Evolutionary conservation across 345 rosid species (phyloP), one percentile per base, ranked within the genome.

Genomic region (Psidium friedrichsthalianum): DNA sequence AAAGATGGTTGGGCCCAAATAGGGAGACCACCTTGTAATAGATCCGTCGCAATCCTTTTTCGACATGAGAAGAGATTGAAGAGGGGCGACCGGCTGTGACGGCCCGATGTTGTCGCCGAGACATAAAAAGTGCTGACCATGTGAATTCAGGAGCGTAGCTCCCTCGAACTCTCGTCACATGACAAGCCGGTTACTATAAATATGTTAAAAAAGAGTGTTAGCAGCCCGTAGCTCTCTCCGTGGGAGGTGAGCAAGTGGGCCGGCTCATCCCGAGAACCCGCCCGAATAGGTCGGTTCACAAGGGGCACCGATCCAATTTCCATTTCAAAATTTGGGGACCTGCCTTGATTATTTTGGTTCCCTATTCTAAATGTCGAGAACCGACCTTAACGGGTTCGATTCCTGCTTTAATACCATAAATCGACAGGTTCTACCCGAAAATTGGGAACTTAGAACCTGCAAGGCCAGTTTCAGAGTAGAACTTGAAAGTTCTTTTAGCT

Each of bases 351-450:
- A 1, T 6, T 57, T 57, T 11, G 29, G 15, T 57, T 25, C 64
- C 11, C 64, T 57, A 58, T 58, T 25, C 29, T 57, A 57, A 25
- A 57, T 13, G 3, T 27, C 27, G 74, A 7, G 20, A 59, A 14
- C 1, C 0, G 27, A 4, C 32, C 40, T 27, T 59, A 0, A 59
- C 5, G 0, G 0, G 2, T 59, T 59, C 0, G 0, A 3, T 27
- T 27, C 20, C 18, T 59, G 4, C 4, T 59, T 59, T 59, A n/a
- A 13, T 59, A n/a, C 13, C 9, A 0, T 0, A 1, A 59, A 29
- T 13, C 1, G 20, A 16, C 12, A 59, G 36, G 36, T 0, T 59
- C 7, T 59, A n/a, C 69, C 5, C 1, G 1, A 59, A 1, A 16
- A 16, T 14, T 0, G 27, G 0, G 0, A 59, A 27, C 74, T 27